Base-by-base conservation (phyloP, 139 green algal genomes). In the Nannochloris sp. region DNA sequence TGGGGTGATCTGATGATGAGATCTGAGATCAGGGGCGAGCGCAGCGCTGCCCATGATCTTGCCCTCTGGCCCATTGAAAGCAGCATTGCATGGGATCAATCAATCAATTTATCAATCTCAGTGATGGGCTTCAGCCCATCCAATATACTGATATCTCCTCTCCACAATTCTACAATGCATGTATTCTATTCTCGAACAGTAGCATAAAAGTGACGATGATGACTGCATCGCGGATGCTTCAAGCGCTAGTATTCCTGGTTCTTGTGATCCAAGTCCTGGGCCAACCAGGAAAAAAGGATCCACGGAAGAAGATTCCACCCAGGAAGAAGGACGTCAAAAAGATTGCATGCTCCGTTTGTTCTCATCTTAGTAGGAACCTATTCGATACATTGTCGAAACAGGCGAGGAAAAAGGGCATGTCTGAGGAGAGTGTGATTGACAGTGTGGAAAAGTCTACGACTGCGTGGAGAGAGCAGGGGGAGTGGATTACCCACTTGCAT, bases 401-500 rank as follows among this genome's bases (percentile, higher is more conserved):
- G 33, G 33, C 8, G 33, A 40, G 33, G 33, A 40, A 40, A 40
- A 40, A 40, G 33, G 33, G 33, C 33, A 40, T 40, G 33, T 40
- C 33, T 58, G 61, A 60, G 63, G 46, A 69, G 13, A 25, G 3
- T 16, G 25, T 95, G 25, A 76, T 92, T 17, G 83, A 93, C 23
- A 44, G 65, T 30, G 40, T 93, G 4, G 88, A 95, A 63, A 78
- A 74, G 20, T 74, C 90, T 53, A 87, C 80, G 46, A 70, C 89
- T 37, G 73, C 79, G 0, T 67, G 79, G 28, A 74, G 66, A 14
- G 72, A 80, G 8, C 78, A 87, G 12, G 88, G 86, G 26, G 72
- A 87, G 40, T 96, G 89, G 89, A 81, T 94, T 10, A 75, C 74
- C 1, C 73, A 67, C 13, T 68, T 86, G 3, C 86, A 96, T 60